phyloP scores from a whole-genome alignment of 768 basidiomycete genomes.

The Dendrothele bispora region DNA sequence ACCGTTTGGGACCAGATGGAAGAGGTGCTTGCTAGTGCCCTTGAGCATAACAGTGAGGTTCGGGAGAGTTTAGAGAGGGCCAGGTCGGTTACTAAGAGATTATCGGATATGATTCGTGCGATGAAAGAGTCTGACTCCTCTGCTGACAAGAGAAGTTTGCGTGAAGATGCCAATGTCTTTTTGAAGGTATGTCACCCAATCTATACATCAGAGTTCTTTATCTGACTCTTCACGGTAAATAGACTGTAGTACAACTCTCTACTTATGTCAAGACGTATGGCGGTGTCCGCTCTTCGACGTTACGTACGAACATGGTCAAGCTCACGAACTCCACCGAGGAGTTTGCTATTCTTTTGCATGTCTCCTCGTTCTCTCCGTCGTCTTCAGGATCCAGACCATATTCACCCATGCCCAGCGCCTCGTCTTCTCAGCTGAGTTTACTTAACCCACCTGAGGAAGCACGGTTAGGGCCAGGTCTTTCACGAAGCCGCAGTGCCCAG shows the following conservation, averaged over 20 bases:
- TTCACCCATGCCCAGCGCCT: conserved; percentile 44
- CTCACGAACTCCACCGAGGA: conserved; percentile 85
- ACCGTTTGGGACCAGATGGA: conserved; percentile 82
- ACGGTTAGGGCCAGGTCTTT: conserved; percentile 52
- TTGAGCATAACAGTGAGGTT: conserved; percentile 37
- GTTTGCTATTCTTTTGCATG: conserved; percentile 82
- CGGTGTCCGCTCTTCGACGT: conserved; percentile 52
- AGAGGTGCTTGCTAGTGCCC: conserved; percentile 55
- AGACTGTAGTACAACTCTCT: conserved; percentile 79
- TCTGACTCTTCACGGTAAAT: conserved; percentile 6
- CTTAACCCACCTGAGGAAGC: conserved; percentile 41
- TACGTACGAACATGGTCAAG: conserved; percentile 71
- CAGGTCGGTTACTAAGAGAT: conserved; percentile 58
- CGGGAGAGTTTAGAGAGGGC: conserved; percentile 60
- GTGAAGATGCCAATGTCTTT: conserved; percentile 79
- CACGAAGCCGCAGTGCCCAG: conserved; percentile 59
- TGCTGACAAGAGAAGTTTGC: conserved; percentile 60
- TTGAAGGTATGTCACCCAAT: conserved; percentile 60
- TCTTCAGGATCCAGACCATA: conserved; percentile 51
- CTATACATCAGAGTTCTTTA: not conserved
- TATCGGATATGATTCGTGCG: conserved; percentile 57
- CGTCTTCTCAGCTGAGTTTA: conserved; percentile 21
- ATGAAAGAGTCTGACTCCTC: conserved; percentile 39
- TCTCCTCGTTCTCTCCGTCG: conserved; percentile 75
- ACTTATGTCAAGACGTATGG: conserved; percentile 69